Percentiles rank a stretch among this genome's conserved stretches.
These are phyloP conservation scores for Selaginella moellendorffii DNA, from an alignment of 75 land plant genomes.

Conservation along the genomic window DNA sequence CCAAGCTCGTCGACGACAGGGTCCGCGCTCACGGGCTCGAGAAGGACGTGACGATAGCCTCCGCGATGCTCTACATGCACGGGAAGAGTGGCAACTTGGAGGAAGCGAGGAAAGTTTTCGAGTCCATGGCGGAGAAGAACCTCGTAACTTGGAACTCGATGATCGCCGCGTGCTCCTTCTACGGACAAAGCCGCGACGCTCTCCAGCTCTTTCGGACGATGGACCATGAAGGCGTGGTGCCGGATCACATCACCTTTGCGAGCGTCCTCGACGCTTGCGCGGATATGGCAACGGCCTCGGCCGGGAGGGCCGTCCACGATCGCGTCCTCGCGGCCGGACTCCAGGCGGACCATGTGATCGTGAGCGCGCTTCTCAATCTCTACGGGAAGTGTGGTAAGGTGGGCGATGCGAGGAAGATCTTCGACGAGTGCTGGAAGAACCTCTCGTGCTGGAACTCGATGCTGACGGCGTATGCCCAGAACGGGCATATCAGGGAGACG, in stretches of 20 bases:
- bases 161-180: neutral
- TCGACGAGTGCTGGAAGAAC: neutral
- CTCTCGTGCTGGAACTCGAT: neutral
- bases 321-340: neutral
- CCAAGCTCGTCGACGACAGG: neutral
- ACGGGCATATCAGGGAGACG: neutral
- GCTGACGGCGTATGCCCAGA: constrained; percentile 3
- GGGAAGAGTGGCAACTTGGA: constrained; percentile 3
- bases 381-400: constrained; percentile 4
- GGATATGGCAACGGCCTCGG: neutral
- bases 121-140: neutral
- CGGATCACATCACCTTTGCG: neutral
- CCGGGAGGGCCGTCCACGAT: neutral
- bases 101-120: neutral
- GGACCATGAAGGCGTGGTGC: neutral
- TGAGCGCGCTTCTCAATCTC: neutral
- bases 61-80: constrained; percentile 3
- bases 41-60: neutral
- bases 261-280: neutral
- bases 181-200: neutral
- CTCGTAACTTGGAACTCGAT: constrained; percentile 2
- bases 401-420: neutral
- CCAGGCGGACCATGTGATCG: neutral
- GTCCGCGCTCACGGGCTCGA: neutral
- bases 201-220: neutral